Conservation (phyloP, 1,284 basidiomycete genomes). For the Violaceomyces palustris region DNA sequence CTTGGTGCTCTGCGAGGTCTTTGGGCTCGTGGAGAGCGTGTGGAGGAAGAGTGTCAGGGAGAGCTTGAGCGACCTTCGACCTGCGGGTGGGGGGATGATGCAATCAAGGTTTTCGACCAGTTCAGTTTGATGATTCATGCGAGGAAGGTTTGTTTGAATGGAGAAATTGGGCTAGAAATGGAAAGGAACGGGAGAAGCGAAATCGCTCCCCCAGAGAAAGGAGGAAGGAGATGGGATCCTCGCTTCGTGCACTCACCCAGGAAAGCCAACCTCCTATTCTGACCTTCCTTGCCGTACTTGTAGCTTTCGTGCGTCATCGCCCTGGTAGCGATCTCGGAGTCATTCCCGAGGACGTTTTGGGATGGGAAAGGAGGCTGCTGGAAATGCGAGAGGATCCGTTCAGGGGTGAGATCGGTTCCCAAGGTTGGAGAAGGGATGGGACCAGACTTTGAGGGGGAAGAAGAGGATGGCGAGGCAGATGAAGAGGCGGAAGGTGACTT, state of each 20-base stretch:
- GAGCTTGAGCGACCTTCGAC: constrained; percentile 41
- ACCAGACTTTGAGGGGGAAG: too few relatives aligned
- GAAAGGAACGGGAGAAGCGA: neutral
- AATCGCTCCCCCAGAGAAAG: too few relatives aligned
- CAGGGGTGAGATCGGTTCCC: constrained; percentile 11
- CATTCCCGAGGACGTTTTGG: constrained; percentile 21
- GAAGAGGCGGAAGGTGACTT: too few relatives aligned
- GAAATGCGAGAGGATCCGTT: constrained; percentile 24
- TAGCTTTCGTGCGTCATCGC: constrained; percentile 48
- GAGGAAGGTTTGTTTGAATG: too few relatives aligned
- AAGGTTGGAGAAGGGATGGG: too few relatives aligned
- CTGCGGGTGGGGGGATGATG: neutral
- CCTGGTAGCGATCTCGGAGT: constrained; percentile 28
- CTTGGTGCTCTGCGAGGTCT: constrained; percentile 6
- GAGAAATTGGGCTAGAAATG: too few relatives aligned
- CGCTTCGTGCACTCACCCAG: constrained; percentile 11
- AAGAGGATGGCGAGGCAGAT: too few relatives aligned
- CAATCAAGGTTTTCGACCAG: too few relatives aligned
- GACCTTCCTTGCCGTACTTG: constrained; percentile 30
- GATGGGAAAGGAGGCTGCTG: constrained; percentile 15
- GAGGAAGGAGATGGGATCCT: too few relatives aligned
- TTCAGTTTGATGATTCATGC: too few relatives aligned
- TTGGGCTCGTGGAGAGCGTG: constrained; percentile 9
- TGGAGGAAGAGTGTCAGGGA: constrained; percentile 43
- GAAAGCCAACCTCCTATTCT: constrained; percentile 47